Base-by-base conservation (phyloP, 495 filamentous ascomycete species). In the Xylaria castorea region DNA sequence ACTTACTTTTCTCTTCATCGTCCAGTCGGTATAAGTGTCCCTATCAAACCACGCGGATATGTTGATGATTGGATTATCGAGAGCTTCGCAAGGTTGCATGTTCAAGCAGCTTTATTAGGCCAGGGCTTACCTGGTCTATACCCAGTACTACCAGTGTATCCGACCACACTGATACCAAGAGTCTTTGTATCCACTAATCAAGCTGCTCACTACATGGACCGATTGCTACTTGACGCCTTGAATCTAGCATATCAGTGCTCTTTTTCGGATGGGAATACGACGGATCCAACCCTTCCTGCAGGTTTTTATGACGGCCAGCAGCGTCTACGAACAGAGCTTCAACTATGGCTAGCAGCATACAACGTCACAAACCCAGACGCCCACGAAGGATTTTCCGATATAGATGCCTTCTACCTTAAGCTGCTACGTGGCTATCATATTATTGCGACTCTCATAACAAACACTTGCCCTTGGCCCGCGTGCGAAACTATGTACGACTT, bases 361-460 rank as follows among this genome's bases (percentile, higher is more conserved):
- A 63, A 78, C 22, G 70, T 66, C 36, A 71, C 74, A 5, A 68
- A 22, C 1, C 25, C 57, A 4, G 51, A 30, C 48, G 1, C 14
- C 34, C 20, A 12, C 16, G 38, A 58, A 65, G 46, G 51, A 64
- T 32, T 18, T 18, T 36, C 60, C 2, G 7, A 38, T 50, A 3
- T 63, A 36, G 70, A 74, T 16, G 16, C 11, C 69, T 72, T 79
- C 58, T 74, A 51, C 18, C 69, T 75, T 42, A 55, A 71, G 1
- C 66, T 89, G n/a, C 79, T 89, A 14, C 74, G 67, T 12, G 38
- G 81, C 7, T 85, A 87, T 71, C 79, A 87, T 73, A 79, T 74
- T 62, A 85, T 89, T 83, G 81, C 83, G 0, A 77, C 66, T 20
- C 84, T 89, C 68, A 87, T 87, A 81, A 67, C 73, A 6, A 77